These are phyloP conservation scores for Nothophoma quercina DNA, from an alignment of 2,329 filamentous ascomycete genomes.

Conservation along the genomic window DNA sequence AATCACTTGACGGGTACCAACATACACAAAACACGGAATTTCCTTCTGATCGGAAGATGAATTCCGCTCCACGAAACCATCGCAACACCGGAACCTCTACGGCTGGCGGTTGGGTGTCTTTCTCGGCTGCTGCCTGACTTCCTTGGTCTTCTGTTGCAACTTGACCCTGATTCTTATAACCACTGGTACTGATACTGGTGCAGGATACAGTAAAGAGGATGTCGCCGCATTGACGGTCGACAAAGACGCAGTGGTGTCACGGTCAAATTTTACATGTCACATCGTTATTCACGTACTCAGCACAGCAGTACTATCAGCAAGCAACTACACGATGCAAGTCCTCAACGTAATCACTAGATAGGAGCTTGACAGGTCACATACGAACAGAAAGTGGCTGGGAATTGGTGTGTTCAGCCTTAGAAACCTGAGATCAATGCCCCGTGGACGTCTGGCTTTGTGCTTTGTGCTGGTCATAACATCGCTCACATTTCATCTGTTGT, in stretches of 20 bases:
- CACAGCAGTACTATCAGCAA: slow-evolving; percentile 26
- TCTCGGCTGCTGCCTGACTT: slow-evolving; percentile 19
- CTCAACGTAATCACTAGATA: slow-evolving; percentile 28
- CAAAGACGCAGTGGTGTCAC: neutral
- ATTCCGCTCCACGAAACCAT: no score
- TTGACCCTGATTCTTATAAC: slow-evolving; percentile 17
- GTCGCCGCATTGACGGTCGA: slow-evolving; percentile 2
- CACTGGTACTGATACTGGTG: neutral
- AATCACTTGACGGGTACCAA: no score
- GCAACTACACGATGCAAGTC: slow-evolving; percentile 39
- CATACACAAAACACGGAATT: no score
- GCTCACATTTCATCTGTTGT: slow-evolving; percentile 50
- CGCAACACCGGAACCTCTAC: no score
- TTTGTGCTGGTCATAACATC: slow-evolving; percentile 34
- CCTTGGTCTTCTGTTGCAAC: slow-evolving; percentile 25
- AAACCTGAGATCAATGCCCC: slow-evolving; percentile 40
- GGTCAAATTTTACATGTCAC: slow-evolving; percentile 46
- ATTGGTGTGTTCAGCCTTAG: slow-evolving; percentile 53
- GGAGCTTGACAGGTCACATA: slow-evolving; percentile 33
- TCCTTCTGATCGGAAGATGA: no score
- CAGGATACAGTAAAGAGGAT: neutral
- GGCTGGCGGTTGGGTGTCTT: slow-evolving; percentile 32
- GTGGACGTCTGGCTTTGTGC: slow-evolving; percentile 8
- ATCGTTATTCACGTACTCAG: slow-evolving; percentile 58
- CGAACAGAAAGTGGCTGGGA: slow-evolving; percentile 49